Evolutionary conservation across 2,329 filamentous ascomycete genomes (phyloP).

Genomic region (Beauveria scarabaeidicola): DNA sequence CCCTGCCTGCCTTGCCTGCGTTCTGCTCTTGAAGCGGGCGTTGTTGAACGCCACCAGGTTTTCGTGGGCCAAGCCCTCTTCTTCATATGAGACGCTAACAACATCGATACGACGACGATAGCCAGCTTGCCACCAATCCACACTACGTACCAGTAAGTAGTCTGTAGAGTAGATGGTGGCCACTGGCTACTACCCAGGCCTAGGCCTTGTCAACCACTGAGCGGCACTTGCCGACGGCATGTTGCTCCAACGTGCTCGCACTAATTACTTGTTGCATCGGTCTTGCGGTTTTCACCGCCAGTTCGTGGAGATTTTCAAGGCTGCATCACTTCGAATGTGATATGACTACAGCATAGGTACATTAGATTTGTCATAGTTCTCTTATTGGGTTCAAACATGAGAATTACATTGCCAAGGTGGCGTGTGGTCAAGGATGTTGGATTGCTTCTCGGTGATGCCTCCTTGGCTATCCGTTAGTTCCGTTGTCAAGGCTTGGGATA

Average conservation of each 20-base stretch:
- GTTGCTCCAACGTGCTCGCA: not conserved
- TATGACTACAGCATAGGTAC: too few relatives aligned
- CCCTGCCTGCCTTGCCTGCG: not conserved
- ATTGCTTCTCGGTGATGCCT: too few relatives aligned
- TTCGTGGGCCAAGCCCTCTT: not conserved
- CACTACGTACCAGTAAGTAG: too few relatives aligned
- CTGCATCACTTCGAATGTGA: too few relatives aligned
- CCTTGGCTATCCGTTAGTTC: too few relatives aligned
- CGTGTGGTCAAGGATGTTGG: too few relatives aligned
- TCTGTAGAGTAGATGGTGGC: not conserved
- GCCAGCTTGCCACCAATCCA: too few relatives aligned
- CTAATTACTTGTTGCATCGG: not conserved
- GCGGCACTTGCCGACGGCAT: slow-evolving; percentile 1
- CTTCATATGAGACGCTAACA: not conserved
- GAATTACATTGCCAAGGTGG: too few relatives aligned
- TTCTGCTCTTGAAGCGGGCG: not conserved
- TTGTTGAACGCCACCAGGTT: not conserved
- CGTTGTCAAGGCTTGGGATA: too few relatives aligned
- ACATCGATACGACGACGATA: too few relatives aligned
- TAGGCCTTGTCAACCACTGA: not conserved
- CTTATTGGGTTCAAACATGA: too few relatives aligned
- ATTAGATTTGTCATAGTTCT: too few relatives aligned
- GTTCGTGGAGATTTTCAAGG: not conserved
- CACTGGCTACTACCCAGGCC: not conserved
- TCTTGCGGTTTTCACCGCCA: not conserved